phyloP scores from a whole-genome alignment of 805 yeast genomes.

The Cyberlindnera maritima region DNA sequence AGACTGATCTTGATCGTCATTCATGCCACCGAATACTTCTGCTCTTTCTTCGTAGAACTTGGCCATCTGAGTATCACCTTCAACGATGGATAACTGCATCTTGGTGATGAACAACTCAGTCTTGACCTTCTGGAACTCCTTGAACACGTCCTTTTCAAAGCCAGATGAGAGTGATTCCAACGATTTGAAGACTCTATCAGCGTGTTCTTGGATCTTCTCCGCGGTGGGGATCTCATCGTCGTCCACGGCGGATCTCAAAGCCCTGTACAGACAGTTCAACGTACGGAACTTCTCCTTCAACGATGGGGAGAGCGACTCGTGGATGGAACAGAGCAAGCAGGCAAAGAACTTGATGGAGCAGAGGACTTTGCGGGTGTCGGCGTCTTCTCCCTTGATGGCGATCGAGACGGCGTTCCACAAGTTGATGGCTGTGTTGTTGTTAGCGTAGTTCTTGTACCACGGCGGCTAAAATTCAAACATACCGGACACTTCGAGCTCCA shows the following conservation, averaged over 20 bases:
- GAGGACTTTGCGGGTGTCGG: slow-evolving; percentile 9
- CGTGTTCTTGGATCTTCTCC: slow-evolving; percentile 29
- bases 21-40: slow-evolving; percentile 13
- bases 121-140: slow-evolving; percentile 21
- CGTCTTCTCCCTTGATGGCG: slow-evolving; percentile 24
- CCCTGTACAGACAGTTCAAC: slow-evolving; percentile 31
- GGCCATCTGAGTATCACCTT: slow-evolving; percentile 35
- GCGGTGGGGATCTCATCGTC: slow-evolving; percentile 19
- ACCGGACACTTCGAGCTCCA: too few relatives aligned
- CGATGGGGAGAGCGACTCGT: slow-evolving; percentile 28
- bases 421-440: slow-evolving; percentile 15
- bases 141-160: slow-evolving; percentile 7
- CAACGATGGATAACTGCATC: slow-evolving; percentile 31
- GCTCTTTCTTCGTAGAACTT: slow-evolving; percentile 34
- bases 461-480: too few relatives aligned
- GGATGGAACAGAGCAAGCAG: slow-evolving; percentile 31
- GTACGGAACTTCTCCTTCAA: slow-evolving; percentile 28
- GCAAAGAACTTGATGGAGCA: slow-evolving; percentile 29
- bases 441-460: not conserved
- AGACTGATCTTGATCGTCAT: slow-evolving; percentile 13
- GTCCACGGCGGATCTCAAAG: slow-evolving; percentile 31
- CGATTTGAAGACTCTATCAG: slow-evolving; percentile 26
- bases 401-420: slow-evolving; percentile 38
- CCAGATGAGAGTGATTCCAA: slow-evolving; percentile 21
- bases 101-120: slow-evolving; percentile 32